These are phyloP conservation scores for Podospora bellae-mahoneyi DNA, from an alignment of 495 filamentous ascomycete genomes.

Conservation along the genomic window DNA sequence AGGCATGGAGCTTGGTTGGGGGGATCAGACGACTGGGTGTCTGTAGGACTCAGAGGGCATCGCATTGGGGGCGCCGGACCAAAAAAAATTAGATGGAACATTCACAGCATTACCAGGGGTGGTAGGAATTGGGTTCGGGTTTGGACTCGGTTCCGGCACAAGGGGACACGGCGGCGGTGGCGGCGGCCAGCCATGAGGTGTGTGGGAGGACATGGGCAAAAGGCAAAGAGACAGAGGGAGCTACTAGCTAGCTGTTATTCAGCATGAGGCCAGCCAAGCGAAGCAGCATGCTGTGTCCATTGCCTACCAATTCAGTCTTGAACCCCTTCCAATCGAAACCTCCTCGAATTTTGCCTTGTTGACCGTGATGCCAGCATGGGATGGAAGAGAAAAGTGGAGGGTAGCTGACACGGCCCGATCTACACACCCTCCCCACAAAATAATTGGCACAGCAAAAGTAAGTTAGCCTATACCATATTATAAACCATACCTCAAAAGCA, in stretches of 20 bases:
- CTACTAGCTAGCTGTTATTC: neutral
- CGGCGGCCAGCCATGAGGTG: neutral
- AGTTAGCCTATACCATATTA: no score
- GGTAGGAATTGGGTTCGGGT: neutral
- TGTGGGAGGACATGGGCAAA: neutral
- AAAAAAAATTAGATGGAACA: neutral
- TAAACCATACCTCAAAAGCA: no score
- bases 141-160: neutral
- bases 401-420: neutral
- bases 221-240: neutral
- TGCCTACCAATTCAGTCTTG: neutral
- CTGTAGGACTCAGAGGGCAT: neutral
- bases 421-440: neutral
- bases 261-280: neutral
- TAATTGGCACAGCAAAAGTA: no score
- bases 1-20: neutral
- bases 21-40: neutral
- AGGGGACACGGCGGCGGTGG: neutral
- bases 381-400: neutral
- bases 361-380: neutral
- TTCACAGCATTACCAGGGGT: neutral
- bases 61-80: neutral
- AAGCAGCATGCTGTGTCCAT: neutral
- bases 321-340: neutral
- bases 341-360: neutral